Evolutionary conservation across 2,329 filamentous ascomycete genomes (phyloP).

Genomic region (Diaporthe aspalathi): DNA sequence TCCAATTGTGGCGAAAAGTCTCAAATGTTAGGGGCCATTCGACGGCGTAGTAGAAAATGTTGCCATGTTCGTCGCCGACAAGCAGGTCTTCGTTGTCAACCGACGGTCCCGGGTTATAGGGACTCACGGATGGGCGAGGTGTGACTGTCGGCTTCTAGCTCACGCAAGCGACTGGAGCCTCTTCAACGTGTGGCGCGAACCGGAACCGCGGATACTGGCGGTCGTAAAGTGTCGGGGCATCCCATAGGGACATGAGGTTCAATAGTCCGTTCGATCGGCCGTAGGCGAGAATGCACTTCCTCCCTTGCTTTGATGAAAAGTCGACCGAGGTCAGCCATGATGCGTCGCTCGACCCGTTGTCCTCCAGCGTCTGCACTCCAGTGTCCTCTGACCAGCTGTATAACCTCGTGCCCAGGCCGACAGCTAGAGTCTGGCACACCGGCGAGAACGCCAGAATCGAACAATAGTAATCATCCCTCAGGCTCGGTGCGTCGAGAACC

Average conservation of each 20-base stretch:
- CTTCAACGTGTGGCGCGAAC: conserved; percentile 68
- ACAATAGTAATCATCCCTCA: conserved; percentile 98
- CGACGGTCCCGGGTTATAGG: conserved; percentile 56
- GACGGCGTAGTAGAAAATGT: conserved; percentile 87
- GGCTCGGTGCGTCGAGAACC: conserved; percentile 87
- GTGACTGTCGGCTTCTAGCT: conserved; percentile 78
- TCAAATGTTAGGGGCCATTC: conserved; percentile 82
- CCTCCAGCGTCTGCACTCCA: conserved; percentile 69
- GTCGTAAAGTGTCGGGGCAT: conserved; percentile 49
- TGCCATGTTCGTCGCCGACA: conserved; percentile 85
- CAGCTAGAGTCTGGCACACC: conserved; percentile 80
- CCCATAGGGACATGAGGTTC: conserved; percentile 80
- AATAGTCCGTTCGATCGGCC: conserved; percentile 83
- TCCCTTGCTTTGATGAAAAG: conserved; percentile 84
- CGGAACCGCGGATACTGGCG: conserved; percentile 69
- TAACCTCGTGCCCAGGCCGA: conserved; percentile 82
- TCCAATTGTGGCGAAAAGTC: conserved; percentile 74
- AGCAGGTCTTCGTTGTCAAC: conserved; percentile 85
- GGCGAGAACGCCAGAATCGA: conserved; percentile 87
- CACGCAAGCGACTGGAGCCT: conserved; percentile 78
- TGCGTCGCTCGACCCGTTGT: conserved; percentile 58
- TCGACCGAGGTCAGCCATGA: conserved; percentile 83
- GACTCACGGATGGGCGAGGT: conserved; percentile 63
- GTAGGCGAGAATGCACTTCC: conserved; percentile 84
- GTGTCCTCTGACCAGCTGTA: conserved; percentile 88